Evolutionary conservation across 2,329 filamentous ascomycete genomes (phyloP).

Genomic region (Sporothrix pallida): DNA sequence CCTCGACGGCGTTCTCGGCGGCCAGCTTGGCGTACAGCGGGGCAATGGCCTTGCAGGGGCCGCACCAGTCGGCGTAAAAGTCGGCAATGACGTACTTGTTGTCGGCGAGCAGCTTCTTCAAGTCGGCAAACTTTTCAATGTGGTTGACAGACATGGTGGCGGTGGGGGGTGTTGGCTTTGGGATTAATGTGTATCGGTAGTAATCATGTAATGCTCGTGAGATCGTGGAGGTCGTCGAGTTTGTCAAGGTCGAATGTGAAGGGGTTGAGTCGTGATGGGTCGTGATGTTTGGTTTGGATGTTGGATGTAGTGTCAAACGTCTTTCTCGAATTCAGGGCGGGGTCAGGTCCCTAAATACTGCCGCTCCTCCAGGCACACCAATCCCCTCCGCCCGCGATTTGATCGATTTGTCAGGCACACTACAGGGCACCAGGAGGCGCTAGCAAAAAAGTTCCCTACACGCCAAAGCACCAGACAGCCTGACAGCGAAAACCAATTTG

Average conservation of each 20-base stretch:
- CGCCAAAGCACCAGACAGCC: too few relatives aligned
- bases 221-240: not conserved
- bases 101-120: slow-evolving; percentile 54
- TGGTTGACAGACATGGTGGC: slow-evolving; percentile 43
- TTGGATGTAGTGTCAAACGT: not conserved
- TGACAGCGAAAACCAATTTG: not conserved
- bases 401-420: slow-evolving; percentile 17
- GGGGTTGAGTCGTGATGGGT: too few relatives aligned
- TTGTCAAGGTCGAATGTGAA: not conserved
- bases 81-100: slow-evolving; percentile 61
- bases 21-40: slow-evolving; percentile 60
- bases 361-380: not conserved
- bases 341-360: slow-evolving; percentile 25
- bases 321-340: slow-evolving; percentile 5
- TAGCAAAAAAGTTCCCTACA: not conserved
- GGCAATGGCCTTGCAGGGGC: slow-evolving; percentile 65
- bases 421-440: not conserved
- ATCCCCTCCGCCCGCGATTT: not conserved
- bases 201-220: too few relatives aligned
- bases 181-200: not conserved
- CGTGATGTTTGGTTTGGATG: not conserved
- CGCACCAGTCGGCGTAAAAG: slow-evolving; percentile 66
- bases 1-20: slow-evolving; percentile 47
- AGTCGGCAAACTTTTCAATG: slow-evolving; percentile 53
- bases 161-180: not conserved